Conservation (phyloP, 2,329 filamentous ascomycete species). For the Furcasterigmium furcatum region DNA sequence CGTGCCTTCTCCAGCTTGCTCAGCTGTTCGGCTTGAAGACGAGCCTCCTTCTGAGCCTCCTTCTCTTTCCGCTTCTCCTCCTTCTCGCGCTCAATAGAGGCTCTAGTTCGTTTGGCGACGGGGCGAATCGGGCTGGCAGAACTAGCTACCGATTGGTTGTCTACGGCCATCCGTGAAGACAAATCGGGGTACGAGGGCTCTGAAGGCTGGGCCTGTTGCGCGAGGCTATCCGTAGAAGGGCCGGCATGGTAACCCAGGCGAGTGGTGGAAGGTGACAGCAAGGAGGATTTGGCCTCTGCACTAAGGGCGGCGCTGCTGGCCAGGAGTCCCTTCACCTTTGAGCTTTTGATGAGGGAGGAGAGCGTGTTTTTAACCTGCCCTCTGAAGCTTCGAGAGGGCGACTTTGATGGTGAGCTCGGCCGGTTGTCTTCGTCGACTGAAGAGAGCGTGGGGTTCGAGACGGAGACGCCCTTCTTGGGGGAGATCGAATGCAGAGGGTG, state of each 20-base stretch:
- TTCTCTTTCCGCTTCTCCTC: slow-evolving; percentile 66
- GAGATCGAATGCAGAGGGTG: slow-evolving; percentile 17
- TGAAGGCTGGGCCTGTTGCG: slow-evolving; percentile 20
- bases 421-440: slow-evolving; percentile 41
- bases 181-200: slow-evolving; percentile 44
- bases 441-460: slow-evolving; percentile 51
- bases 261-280: slow-evolving; percentile 51
- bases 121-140: slow-evolving; percentile 39
- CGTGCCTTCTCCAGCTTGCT: slow-evolving; percentile 64
- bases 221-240: slow-evolving; percentile 47
- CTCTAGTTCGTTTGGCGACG: slow-evolving; percentile 48
- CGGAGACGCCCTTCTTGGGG: slow-evolving; percentile 59
- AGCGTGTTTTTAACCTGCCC: slow-evolving; percentile 91
- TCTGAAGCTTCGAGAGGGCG: slow-evolving; percentile 51
- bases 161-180: slow-evolving; percentile 28
- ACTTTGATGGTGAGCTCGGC: slow-evolving; percentile 51
- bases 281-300: slow-evolving; percentile 57
- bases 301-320: slow-evolving; percentile 69
- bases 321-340: slow-evolving; percentile 71
- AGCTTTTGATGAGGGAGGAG: slow-evolving; percentile 85
- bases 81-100: slow-evolving; percentile 58
- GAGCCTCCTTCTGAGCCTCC: slow-evolving; percentile 64
- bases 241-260: slow-evolving; percentile 39
- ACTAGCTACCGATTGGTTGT: slow-evolving; percentile 18
- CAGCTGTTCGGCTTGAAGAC: slow-evolving; percentile 57